These are phyloP conservation scores for Aspergillus quadrilineatus DNA, from an alignment of 2,329 filamentous ascomycete genomes.

Conservation along the genomic window DNA sequence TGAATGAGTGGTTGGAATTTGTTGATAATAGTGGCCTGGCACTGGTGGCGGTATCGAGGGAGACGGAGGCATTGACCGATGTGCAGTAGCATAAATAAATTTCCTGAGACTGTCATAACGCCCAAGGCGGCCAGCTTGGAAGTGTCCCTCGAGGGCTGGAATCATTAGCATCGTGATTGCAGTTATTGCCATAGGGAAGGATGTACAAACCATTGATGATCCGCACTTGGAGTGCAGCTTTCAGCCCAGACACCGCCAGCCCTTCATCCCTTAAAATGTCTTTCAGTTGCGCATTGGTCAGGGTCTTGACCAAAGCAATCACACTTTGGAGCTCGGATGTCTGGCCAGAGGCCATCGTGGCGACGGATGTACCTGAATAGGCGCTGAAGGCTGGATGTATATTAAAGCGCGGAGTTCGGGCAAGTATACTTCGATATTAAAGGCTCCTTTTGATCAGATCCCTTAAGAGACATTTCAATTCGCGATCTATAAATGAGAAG, in stretches of 20 bases:
- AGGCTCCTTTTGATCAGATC: constrained; percentile 20
- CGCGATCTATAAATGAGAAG: constrained; percentile 2
- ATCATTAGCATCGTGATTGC: not conserved
- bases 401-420: constrained; percentile 18
- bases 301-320: constrained; percentile 51
- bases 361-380: not conserved
- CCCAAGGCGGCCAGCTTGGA: constrained; percentile 24
- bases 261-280: constrained; percentile 73
- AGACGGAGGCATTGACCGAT: constrained; percentile 26
- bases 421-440: constrained; percentile 25
- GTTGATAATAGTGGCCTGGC: constrained; percentile 27
- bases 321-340: constrained; percentile 43
- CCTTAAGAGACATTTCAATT: constrained; percentile 33
- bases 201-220: constrained; percentile 70
- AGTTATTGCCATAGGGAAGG: not conserved
- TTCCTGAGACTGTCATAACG: constrained; percentile 34
- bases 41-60: constrained; percentile 27
- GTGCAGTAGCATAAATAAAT: constrained; percentile 33
- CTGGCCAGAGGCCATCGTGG: constrained; percentile 41
- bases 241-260: constrained; percentile 77
- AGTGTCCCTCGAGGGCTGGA: constrained; percentile 30
- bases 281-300: constrained; percentile 68
- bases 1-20: constrained; percentile 25
- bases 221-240: constrained; percentile 75
- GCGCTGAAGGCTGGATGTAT: constrained; percentile 5